These are phyloP conservation scores for Coemansia umbellata DNA, from an alignment of 192 early-diverging fungal species.

Conservation along the genomic window DNA sequence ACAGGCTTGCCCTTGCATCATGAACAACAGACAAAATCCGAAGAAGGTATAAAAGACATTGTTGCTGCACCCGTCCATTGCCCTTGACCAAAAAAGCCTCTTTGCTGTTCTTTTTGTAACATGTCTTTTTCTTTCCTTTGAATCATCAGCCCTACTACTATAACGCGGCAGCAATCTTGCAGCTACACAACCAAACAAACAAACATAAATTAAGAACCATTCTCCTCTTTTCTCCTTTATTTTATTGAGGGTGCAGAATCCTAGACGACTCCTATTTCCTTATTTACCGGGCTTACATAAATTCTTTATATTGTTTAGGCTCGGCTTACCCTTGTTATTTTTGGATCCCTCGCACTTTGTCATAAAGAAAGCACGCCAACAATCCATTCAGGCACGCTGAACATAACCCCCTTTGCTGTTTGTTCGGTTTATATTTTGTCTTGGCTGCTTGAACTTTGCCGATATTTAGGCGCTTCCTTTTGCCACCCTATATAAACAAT, in stretches of 20 bases:
- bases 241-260: no score
- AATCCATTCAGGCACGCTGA: no score
- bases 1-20: constrained; percentile 4
- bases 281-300: constrained; percentile 7
- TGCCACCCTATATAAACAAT: no score
- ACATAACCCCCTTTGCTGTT: no score
- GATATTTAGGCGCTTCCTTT: no score
- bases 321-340: not conserved
- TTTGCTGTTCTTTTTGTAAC: not conserved
- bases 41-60: constrained; percentile 1
- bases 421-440: no score
- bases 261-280: not conserved
- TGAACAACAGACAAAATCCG: not conserved
- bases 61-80: not conserved
- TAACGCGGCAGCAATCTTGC: no score
- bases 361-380: no score
- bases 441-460: no score
- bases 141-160: no score
- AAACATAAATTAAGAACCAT: constrained; percentile 1
- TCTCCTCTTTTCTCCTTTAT: not conserved
- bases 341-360: no score
- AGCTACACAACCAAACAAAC: no score
- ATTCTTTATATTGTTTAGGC: constrained; percentile 2
- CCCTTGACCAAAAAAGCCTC: not conserved
- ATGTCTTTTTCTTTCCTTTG: constrained; percentile 7